Percentiles rank a stretch among this genome's conserved stretches.
Conservation (phyloP, 116 monocot genomes). For the Zostera marina region DNA sequence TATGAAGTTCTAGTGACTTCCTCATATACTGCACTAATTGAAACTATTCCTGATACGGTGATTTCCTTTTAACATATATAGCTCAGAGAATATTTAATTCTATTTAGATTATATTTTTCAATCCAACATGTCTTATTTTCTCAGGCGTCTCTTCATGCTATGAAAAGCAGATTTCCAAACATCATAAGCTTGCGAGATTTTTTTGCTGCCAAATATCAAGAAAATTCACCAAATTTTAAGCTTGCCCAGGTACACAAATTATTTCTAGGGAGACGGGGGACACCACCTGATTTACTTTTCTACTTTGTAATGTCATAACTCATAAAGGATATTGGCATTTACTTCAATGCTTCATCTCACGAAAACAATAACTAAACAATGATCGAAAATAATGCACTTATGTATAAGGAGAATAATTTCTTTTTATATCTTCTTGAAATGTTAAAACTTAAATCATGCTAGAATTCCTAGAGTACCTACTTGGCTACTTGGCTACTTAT, state of each 20-base stretch:
- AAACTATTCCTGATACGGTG: conserved; percentile 98
- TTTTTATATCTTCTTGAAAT: too few species aligned
- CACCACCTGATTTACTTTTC: not conserved
- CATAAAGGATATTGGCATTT: not conserved
- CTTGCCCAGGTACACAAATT: conserved; percentile 74
- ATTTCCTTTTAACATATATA: conserved; percentile 3
- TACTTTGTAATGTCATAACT: not conserved
- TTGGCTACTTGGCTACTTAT: too few species aligned
- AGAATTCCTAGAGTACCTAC: too few species aligned
- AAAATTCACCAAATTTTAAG: conserved; percentile 77
- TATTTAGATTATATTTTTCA: not conserved
- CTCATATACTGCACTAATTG: conserved; percentile 96
- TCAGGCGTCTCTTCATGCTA: conserved; percentile 93
- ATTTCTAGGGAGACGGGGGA: not conserved
- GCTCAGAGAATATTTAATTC: not conserved
- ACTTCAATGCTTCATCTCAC: not conserved
- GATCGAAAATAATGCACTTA: too few species aligned
- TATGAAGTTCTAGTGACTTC: conserved; percentile 99
- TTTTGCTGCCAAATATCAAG: conserved; percentile 80
- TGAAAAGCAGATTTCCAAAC: conserved; percentile 85
- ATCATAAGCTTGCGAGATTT: conserved; percentile 88
- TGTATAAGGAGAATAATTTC: too few species aligned
- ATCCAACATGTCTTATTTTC: conserved; percentile 4
- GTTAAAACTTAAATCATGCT: too few species aligned
- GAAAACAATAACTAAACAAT: too few species aligned